Conservation (phyloP, 805 yeast species). For the Blastobotrys muscicola region DNA sequence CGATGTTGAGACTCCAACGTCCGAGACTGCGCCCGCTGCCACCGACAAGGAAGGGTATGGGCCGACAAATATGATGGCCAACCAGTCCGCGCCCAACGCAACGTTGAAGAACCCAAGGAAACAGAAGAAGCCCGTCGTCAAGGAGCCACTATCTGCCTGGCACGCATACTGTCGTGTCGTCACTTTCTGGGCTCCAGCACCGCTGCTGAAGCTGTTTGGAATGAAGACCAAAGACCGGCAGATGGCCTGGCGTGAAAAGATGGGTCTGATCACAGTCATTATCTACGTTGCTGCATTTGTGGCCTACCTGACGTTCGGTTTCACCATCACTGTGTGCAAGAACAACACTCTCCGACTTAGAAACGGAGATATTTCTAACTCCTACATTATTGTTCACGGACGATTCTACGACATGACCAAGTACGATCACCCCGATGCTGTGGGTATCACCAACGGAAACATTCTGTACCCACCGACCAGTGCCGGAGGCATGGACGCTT, state of each 20-base stretch:
- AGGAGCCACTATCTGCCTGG: slow-evolving; percentile 45
- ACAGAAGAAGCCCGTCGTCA: not conserved
- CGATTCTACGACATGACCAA: slow-evolving; percentile 61
- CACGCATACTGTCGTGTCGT: slow-evolving; percentile 64
- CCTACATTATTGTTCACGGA: slow-evolving; percentile 71
- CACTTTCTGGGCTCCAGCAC: slow-evolving; percentile 90
- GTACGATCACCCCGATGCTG: slow-evolving; percentile 71
- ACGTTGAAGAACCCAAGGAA: not conserved
- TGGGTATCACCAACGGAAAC: slow-evolving; percentile 53
- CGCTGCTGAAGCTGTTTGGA: slow-evolving; percentile 62
- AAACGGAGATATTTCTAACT: slow-evolving; percentile 48
- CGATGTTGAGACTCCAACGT: not conserved
- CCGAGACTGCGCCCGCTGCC: not conserved
- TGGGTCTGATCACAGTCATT: slow-evolving; percentile 73
- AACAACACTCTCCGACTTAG: slow-evolving; percentile 40
- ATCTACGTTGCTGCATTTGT: slow-evolving; percentile 63
- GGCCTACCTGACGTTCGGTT: slow-evolving; percentile 84
- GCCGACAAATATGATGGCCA: slow-evolving; percentile 2
- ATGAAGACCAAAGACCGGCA: slow-evolving; percentile 73
- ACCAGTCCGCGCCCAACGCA: not conserved
- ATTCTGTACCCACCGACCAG: slow-evolving; percentile 73
- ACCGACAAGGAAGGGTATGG: slow-evolving; percentile 2
- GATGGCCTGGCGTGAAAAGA: slow-evolving; percentile 95
- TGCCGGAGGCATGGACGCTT: slow-evolving; percentile 83
- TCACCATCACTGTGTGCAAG: slow-evolving; percentile 73